A percentile compares a stretch with the other conserved stretches of the same genome.
phyloP scores from a whole-genome alignment of 306 rosid species.

The Cucumis cinereus region DNA sequence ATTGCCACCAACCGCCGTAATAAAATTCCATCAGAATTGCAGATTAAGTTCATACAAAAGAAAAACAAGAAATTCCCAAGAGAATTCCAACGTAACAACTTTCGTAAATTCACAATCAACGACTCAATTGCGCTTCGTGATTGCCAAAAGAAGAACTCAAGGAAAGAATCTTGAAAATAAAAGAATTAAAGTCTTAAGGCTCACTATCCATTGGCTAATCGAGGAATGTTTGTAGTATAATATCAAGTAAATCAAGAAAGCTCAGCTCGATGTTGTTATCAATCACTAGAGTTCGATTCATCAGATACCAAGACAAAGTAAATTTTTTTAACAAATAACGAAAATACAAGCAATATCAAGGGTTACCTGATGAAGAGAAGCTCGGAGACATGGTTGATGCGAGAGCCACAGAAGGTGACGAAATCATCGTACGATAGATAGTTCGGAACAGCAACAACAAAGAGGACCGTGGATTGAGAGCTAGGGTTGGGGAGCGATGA shows the following conservation, averaged over 20 bases:
- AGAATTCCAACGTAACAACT: neutral
- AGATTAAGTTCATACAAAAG: neutral
- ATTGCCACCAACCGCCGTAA: neutral
- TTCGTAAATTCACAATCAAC: neutral
- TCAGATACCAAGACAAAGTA: neutral
- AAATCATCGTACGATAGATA: conserved; percentile 66
- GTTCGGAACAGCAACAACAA: conserved; percentile 82
- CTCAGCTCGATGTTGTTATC: neutral
- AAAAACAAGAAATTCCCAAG: neutral
- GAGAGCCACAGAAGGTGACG: conserved; percentile 52
- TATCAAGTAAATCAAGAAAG: neutral
- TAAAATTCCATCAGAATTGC: neutral
- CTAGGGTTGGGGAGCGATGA: conserved; percentile 46
- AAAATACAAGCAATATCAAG: neutral
- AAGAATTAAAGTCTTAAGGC: neutral
- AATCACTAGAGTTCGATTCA: neutral
- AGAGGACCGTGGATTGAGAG: conserved; percentile 45
- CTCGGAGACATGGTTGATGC: conserved; percentile 38
- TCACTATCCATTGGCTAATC: neutral
- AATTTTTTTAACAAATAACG: neutral
- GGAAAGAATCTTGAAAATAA: neutral
- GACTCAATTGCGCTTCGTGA: neutral
- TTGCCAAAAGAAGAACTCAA: neutral
- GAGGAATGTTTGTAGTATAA: neutral
- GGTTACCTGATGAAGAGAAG: conserved; percentile 72